Base-by-base conservation (phyloP, 768 basidiomycete species). In the Pleurotus platypus region DNA sequence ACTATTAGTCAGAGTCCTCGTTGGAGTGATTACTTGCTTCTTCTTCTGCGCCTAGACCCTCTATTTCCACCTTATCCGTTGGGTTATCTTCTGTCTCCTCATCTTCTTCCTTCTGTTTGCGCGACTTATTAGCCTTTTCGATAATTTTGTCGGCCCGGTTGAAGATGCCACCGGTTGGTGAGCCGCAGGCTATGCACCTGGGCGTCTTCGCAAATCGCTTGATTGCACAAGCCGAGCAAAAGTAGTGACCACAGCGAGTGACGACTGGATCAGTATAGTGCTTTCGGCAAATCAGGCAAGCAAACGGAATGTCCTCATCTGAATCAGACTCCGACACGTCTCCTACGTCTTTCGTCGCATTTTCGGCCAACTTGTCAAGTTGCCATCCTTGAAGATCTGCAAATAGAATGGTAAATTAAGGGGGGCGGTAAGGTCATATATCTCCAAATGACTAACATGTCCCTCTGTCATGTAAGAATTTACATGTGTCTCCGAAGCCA, bases 401-500 rank as follows among this genome's bases (percentile, higher is more conserved):
- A 45, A 35, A 57, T 57, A 35, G 22, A 42, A 27, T 53, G 18
- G 50, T 57, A 38, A 62, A 50, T 63, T 59, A 26, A 61, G 45
- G 27, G 61, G 42, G 37, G 46, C 39, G 38, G 54, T 54, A 30
- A 30, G 11, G 11, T 30, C 30, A 55, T 43, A 22, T 60, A 38
- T 20, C 30, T 56, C 53, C 46, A 47, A 37, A 20, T 45, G 24
- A 85, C 90, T 69, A 65, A 92, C 91, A 94, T 37, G 92, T 94
- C 57, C 96, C 95, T 66, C 96, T 87, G 72, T 98, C 97, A 73
- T 98, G 97, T 69, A 98, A 79, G 78, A 98, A 98, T 79, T 98
- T 98, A 74, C 97, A 99, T 3, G 94, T 94, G 72, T 99, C 97
- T 27, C 97, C 97, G 70, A 96, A 99, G 18, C 97, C 97, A 72